Conservation (phyloP, 495 filamentous ascomycete genomes). For the Hypoxylon rickii region DNA sequence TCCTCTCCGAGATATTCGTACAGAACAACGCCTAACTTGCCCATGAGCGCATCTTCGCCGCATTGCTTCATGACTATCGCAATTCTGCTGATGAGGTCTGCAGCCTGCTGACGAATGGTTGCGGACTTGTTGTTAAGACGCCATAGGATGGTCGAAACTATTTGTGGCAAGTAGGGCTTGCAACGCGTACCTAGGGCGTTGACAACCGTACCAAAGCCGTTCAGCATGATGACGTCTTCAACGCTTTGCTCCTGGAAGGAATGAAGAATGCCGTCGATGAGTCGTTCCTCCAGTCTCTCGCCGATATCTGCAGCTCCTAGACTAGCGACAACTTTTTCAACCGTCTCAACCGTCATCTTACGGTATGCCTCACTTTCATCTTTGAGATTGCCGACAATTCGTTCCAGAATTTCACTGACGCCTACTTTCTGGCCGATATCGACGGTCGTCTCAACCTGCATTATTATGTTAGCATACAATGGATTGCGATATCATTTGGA, state of each 20-base stretch:
- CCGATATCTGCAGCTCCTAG: conserved; percentile 93
- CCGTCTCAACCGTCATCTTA: conserved; percentile 98
- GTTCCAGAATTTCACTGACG: conserved; percentile 89
- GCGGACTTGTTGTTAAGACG: conserved; percentile 96
- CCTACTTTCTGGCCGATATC: conserved; percentile 97
- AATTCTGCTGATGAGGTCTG: conserved; percentile 94
- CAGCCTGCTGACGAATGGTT: conserved; percentile 94
- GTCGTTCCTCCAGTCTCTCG: conserved; percentile 85
- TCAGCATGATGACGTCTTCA: conserved; percentile 93
- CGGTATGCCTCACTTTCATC: conserved; percentile 98
- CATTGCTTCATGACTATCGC: conserved; percentile 99
- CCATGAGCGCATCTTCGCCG: conserved; percentile 92
- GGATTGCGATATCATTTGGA: not conserved
- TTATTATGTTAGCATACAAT: conserved; percentile 6
- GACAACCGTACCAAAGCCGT: conserved; percentile 98
- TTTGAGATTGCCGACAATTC: conserved; percentile 92
- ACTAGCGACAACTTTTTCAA: conserved; percentile 92
- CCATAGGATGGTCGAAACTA: conserved; percentile 96
- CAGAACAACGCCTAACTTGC: conserved; percentile 92
- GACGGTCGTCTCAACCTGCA: conserved; percentile 85
- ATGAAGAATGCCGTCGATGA: conserved; percentile 95
- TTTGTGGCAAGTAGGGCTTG: conserved; percentile 96
- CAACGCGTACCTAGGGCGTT: conserved; percentile 92
- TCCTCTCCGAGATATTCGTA: conserved; percentile 99
- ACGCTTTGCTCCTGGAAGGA: conserved; percentile 99